phyloP scores from a whole-genome alignment of 108 stramenopile genomes.

The Aurantiochytrium sp. region DNA sequence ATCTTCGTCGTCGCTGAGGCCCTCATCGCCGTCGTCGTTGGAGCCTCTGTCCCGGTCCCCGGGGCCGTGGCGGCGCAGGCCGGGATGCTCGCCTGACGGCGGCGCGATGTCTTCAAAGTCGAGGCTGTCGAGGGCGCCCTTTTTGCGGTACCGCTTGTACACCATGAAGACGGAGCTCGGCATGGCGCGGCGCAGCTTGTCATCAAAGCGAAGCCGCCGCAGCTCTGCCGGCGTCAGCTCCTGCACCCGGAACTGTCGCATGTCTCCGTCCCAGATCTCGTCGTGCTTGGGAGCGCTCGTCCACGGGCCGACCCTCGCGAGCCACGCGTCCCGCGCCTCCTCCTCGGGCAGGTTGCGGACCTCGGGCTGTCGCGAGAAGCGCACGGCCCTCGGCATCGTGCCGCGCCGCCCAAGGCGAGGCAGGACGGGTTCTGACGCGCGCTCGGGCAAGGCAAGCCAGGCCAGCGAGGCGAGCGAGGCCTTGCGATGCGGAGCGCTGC shows the following conservation, averaged over 20 bases:
- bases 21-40: neutral
- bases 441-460: neutral
- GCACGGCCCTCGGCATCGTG: constrained; percentile 25
- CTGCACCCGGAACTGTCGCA: neutral
- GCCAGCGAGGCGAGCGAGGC: neutral
- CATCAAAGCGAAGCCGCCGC: neutral
- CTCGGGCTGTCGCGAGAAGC: constrained; percentile 23
- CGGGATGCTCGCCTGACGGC: neutral
- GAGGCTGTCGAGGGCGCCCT: too few species aligned
- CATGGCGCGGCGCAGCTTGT: neutral
- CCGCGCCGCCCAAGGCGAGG: too few species aligned
- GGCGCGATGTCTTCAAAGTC: neutral
- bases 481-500: too few species aligned
- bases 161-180: neutral
- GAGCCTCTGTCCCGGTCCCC: neutral
- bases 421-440: neutral
- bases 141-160: neutral
- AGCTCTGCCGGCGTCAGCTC: neutral
- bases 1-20: neutral
- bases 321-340: constrained; percentile 25
- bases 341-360: neutral
- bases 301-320: constrained; percentile 32
- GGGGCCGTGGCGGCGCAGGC: neutral
- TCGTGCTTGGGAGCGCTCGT: constrained; percentile 21
- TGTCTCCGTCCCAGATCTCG: constrained; percentile 4